Conservation (phyloP, 1,139 yeast species). For the Entelexis sorbosivorans region DNA sequence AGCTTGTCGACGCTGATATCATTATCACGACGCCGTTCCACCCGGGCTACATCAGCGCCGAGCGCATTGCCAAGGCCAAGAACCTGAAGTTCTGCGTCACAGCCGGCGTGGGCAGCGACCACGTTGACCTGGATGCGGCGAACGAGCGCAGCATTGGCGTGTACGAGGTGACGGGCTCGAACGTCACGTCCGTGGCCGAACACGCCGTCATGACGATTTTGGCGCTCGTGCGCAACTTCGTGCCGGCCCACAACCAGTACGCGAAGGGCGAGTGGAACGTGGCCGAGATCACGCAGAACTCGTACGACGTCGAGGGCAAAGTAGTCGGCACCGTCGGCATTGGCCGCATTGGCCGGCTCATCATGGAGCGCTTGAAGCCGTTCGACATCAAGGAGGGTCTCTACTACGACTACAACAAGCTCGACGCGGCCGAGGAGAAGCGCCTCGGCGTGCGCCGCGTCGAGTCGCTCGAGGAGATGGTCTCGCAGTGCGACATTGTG, state of each 20-base stretch:
- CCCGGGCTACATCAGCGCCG: conserved; percentile 64
- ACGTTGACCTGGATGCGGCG: conserved; percentile 64
- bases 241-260: conserved; percentile 66
- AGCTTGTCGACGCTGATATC: conserved; percentile 60
- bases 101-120: conserved; percentile 83
- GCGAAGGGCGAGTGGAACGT: conserved; percentile 56
- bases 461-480: conserved; percentile 54
- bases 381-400: conserved; percentile 57
- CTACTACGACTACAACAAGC: conserved; percentile 65
- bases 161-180: conserved; percentile 72
- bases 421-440: conserved; percentile 47
- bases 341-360: conserved; percentile 72
- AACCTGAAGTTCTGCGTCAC: conserved; percentile 63
- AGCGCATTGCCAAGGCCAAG: conserved; percentile 58
- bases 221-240: conserved; percentile 62
- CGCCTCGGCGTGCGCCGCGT: conserved; percentile 54
- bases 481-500: conserved; percentile 58
- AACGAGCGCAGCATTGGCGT: conserved; percentile 54
- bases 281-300: conserved; percentile 63
- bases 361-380: conserved; percentile 59
- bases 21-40: conserved; percentile 76
- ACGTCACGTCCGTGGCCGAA: conserved; percentile 72
- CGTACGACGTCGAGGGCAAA: conserved; percentile 66
- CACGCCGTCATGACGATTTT: conserved; percentile 69
- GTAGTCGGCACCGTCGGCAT: conserved; percentile 71